These are phyloP conservation scores for Alternaria atra DNA, from an alignment of 2,329 filamentous ascomycete species.

Conservation along the genomic window DNA sequence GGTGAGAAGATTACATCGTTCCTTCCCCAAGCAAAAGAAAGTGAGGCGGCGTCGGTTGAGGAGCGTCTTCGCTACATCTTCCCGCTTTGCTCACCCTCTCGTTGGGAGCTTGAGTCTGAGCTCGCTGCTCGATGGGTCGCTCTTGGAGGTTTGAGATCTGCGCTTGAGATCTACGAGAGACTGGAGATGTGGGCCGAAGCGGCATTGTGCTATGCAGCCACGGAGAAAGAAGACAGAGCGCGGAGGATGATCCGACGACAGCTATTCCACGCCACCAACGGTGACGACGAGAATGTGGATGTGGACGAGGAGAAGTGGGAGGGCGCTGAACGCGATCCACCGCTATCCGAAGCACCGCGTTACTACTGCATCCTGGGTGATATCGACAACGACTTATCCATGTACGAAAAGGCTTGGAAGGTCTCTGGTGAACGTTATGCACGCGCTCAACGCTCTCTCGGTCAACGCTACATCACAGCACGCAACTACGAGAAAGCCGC, in stretches of 20 bases:
- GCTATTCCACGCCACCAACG: constrained; percentile 73
- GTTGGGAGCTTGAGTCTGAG: constrained; percentile 95
- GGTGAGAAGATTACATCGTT: constrained; percentile 73
- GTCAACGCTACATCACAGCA: constrained; percentile 75
- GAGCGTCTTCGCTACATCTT: constrained; percentile 86
- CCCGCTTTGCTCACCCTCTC: constrained; percentile 80
- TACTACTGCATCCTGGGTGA: constrained; percentile 95
- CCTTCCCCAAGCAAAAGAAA: constrained; percentile 76
- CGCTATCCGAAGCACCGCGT: constrained; percentile 83
- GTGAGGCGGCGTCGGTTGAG: constrained; percentile 79
- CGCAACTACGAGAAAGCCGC: constrained; percentile 75
- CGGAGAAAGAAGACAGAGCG: constrained; percentile 84
- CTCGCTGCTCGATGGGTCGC: constrained; percentile 91
- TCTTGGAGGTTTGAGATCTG: constrained; percentile 86
- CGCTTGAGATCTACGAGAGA: constrained; percentile 94
- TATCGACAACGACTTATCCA: constrained; percentile 74
- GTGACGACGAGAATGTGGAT: constrained; percentile 49
- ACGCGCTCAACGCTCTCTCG: constrained; percentile 86
- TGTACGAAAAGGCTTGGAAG: constrained; percentile 89
- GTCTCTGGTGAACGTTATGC: constrained; percentile 83
- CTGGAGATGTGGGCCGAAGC: constrained; percentile 95
- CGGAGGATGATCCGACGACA: constrained; percentile 78
- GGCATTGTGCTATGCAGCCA: constrained; percentile 84
- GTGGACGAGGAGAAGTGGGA: constrained; percentile 64
- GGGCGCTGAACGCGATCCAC: constrained; percentile 73